Base-by-base conservation (phyloP, 768 basidiomycete species). In the Rhodosporidiobolus odoratus region DNA sequence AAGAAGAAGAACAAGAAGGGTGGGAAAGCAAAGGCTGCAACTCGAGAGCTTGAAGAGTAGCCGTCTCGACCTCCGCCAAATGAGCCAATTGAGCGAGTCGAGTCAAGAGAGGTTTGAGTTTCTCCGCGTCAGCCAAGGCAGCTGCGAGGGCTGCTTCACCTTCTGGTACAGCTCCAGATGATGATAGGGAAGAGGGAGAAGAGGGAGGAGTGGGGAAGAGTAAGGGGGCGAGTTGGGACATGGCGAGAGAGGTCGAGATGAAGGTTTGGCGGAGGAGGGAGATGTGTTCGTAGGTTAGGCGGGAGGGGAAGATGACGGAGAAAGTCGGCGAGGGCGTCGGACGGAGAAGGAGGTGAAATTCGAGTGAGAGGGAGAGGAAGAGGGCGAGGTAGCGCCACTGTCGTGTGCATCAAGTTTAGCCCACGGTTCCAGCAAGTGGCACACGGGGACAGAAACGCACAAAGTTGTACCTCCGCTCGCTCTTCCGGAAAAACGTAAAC, bases 301-400 rank as follows among this genome's bases (percentile, higher is more conserved):
- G 84, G 10, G 82, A 80, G 0, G 89, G 90, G 80, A 89, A 88
- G 47, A 84, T 30, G 37, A 79, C 32, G 1, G 73, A 67, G 48
- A 74, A 70, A 30, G 66, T 70, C 7, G 73, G 66, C 0, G 73
- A 70, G 3, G 65, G 62, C 7, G 47, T 30, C 3, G 69, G 41
- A 7, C 66, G 66, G 23, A 74, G 32, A 63, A 71, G 48, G 66
- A 74, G 52, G 56, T 66, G 63, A n/a, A 70, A 41, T 48, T 74
- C 73, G 56, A 66, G 59, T 12, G 69, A 37, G 34, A 66, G 37
- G 62, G 57, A 65, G 27, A 68, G 56, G 13, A 34, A 19, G 75
- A 87, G 89, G n/a, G 90, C 80, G 62, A 88, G 79, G 78, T 88
- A 90, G 23, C 90, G 86, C 91, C 91, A 92, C 90, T 91, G 75